These are phyloP conservation scores for Xylariaceae sp. DNA, from an alignment of 2,329 filamentous ascomycete species.

Conservation along the genomic window DNA sequence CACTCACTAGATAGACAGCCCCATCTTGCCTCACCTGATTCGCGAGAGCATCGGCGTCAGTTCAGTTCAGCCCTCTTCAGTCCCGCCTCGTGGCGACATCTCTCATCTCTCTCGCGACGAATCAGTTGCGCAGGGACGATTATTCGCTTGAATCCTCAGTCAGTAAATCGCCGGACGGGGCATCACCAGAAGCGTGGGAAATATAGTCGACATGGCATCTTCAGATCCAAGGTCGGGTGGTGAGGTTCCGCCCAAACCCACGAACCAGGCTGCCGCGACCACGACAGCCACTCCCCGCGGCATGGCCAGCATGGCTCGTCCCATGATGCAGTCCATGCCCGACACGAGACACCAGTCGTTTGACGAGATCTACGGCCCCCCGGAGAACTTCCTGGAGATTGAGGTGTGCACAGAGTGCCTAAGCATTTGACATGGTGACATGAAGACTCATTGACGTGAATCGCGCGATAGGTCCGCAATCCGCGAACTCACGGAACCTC, in stretches of 20 bases:
- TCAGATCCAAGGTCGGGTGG: constrained; percentile 22
- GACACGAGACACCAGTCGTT: constrained; percentile 86
- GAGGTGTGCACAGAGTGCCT: constrained; percentile 56
- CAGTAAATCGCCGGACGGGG: constrained; percentile 1
- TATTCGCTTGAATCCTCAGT: not conserved
- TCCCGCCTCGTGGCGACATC: not conserved
- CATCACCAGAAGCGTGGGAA: not conserved
- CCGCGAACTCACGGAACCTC: constrained; percentile 92
- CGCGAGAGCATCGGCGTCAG: not conserved
- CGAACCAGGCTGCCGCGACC: constrained; percentile 10
- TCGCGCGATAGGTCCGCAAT: constrained; percentile 66
- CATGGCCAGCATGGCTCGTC: constrained; percentile 39
- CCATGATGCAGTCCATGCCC: constrained; percentile 61
- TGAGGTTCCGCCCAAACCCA: constrained; percentile 23
- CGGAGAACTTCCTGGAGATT: constrained; percentile 98
- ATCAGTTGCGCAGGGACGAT: not conserved
- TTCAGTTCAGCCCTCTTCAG: not conserved
- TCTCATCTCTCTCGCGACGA: not conserved
- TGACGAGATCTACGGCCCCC: constrained; percentile 97
- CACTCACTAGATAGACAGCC: no score
- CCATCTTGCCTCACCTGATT: not conserved
- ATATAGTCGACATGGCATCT: constrained; percentile 29
- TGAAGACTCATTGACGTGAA: not conserved
- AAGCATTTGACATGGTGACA: no score
- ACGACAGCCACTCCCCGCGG: constrained; percentile 22